Conservation (phyloP, 2,329 filamentous ascomycete genomes). For the Aspergillus flavus region DNA sequence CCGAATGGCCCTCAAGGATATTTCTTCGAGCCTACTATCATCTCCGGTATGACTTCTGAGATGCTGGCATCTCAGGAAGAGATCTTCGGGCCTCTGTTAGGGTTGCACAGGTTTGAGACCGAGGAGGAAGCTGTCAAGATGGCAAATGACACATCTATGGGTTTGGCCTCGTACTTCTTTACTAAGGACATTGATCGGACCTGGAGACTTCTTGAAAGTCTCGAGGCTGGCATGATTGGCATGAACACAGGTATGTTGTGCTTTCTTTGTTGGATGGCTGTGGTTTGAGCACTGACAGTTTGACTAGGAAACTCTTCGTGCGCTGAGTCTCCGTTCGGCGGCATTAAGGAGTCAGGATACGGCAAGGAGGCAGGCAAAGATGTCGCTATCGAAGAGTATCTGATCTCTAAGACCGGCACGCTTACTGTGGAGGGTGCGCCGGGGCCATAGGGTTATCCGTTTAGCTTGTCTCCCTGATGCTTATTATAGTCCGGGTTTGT, state of each 20-base stretch:
- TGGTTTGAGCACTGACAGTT: no score
- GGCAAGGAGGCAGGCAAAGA: slow-evolving; percentile 70
- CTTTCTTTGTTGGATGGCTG: no score
- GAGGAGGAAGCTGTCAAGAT: slow-evolving; percentile 64
- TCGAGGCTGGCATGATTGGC: slow-evolving; percentile 73
- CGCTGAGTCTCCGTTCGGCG: slow-evolving; percentile 67
- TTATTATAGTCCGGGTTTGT: no score
- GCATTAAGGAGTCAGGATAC: slow-evolving; percentile 69
- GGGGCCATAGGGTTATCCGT: no score
- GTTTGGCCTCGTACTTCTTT: slow-evolving; percentile 68
- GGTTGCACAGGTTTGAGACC: slow-evolving; percentile 65
- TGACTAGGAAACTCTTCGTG: slow-evolving; percentile 56
- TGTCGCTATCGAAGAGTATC: slow-evolving; percentile 64
- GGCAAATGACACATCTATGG: slow-evolving; percentile 67
- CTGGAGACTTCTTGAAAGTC: slow-evolving; percentile 66
- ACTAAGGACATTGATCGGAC: slow-evolving; percentile 68
- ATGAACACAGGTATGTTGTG: slow-evolving; percentile 56
- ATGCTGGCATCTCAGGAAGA: slow-evolving; percentile 64
- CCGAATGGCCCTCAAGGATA: slow-evolving; percentile 59
- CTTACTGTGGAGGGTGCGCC: slow-evolving; percentile 56
- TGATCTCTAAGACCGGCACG: slow-evolving; percentile 67
- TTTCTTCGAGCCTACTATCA: slow-evolving; percentile 71
- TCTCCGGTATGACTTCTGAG: slow-evolving; percentile 59
- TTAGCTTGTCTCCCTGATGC: no score
- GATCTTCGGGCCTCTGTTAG: slow-evolving; percentile 66